Evolutionary conservation across 176 grass and related monocot genomes (phyloP).

Genomic region (Avena eriantha): DNA sequence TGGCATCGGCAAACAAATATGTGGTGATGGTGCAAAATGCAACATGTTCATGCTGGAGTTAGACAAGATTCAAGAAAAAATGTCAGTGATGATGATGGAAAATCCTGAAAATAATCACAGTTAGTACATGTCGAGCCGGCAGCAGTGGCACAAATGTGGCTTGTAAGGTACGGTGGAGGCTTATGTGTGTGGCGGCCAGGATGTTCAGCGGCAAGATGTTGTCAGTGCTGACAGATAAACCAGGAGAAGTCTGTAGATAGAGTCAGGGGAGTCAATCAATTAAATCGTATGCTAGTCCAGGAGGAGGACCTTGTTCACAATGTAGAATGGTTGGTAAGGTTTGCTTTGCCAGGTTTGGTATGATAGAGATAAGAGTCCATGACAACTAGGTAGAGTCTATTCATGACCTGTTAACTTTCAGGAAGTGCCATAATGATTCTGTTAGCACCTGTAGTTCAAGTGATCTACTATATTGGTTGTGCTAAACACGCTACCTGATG

Average conservation of each 20-base stretch:
- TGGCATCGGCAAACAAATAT: conserved; percentile 18
- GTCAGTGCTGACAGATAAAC: neutral
- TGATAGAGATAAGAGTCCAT: neutral
- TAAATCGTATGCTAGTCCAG: neutral
- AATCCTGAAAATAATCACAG: neutral
- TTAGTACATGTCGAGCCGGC: neutral
- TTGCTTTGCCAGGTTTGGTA: neutral
- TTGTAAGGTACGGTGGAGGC: neutral
- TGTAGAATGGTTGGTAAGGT: conserved; percentile 10
- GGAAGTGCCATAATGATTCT: neutral
- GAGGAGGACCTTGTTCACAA: neutral
- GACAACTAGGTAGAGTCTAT: neutral
- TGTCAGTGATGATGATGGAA: neutral
- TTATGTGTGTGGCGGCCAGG: neutral
- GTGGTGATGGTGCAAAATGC: neutral
- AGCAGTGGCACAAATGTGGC: neutral
- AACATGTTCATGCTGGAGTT: conserved; percentile 26
- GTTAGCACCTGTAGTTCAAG: conserved; percentile 1
- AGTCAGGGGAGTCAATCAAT: neutral
- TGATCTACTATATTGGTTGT: neutral
- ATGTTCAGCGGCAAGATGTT: conserved; percentile 9
- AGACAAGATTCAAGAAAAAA: conserved; percentile 12
- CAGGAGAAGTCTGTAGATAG: conserved; percentile 3
- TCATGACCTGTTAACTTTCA: neutral
- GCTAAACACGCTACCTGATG: neutral